phyloP scores from a whole-genome alignment of 2,329 filamentous ascomycete genomes.

The Calonectria pteridis region DNA sequence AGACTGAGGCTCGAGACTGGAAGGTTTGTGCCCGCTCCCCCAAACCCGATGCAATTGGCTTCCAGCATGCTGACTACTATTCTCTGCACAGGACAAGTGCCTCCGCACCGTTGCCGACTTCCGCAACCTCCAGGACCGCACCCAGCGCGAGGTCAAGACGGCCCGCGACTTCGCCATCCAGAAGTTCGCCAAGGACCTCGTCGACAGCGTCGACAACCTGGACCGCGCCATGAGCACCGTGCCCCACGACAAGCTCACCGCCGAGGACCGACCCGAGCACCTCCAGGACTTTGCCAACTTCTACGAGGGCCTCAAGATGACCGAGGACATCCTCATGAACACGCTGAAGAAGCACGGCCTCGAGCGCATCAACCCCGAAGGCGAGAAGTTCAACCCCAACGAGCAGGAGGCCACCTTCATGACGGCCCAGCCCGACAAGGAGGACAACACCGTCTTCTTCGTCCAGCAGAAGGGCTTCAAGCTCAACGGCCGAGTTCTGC shows the following conservation, averaged over 20 bases:
- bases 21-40: constrained; percentile 72
- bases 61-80: constrained; percentile 20
- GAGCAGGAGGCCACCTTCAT: constrained; percentile 97
- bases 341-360: constrained; percentile 95
- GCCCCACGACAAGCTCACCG: constrained; percentile 77
- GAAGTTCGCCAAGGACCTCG: constrained; percentile 92
- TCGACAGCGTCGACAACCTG: constrained; percentile 96
- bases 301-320: constrained; percentile 95
- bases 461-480: constrained; percentile 97
- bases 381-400: constrained; percentile 95
- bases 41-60: not conserved
- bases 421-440: constrained; percentile 87
- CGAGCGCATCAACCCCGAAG: constrained; percentile 85
- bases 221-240: constrained; percentile 91
- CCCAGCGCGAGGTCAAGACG: constrained; percentile 86
- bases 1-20: constrained; percentile 74
- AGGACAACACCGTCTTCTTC: constrained; percentile 90
- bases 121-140: constrained; percentile 97
- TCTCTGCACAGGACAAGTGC: constrained; percentile 88
- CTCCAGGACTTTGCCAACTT: constrained; percentile 82
- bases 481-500: constrained; percentile 89
- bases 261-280: constrained; percentile 62
- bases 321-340: constrained; percentile 86
- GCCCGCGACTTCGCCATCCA: constrained; percentile 96
- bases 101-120: constrained; percentile 95